Evolutionary conservation across 352 stramenopile genomes (phyloP).

Genomic region (Aphanomyces euteiches): DNA sequence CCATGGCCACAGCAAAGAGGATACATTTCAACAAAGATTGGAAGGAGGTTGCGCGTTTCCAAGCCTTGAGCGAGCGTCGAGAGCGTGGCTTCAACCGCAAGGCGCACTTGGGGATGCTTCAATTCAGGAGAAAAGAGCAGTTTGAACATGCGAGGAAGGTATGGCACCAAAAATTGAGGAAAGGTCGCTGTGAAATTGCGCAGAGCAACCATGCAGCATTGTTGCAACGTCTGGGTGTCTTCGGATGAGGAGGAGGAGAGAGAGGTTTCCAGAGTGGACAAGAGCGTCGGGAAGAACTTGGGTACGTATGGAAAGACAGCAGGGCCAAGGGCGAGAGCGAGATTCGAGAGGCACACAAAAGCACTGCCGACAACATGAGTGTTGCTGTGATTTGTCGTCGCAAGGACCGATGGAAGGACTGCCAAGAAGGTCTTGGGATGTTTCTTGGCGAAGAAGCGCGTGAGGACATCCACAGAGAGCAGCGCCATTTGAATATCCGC

Average conservation of each 20-base stretch:
- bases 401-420: conserved; percentile 67
- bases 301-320: conserved; percentile 76
- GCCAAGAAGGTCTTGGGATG: conserved; percentile 74
- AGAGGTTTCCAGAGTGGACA: conserved; percentile 51
- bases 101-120: conserved; percentile 12
- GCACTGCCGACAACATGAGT: conserved; percentile 76
- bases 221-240: conserved; percentile 48
- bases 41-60: conserved; percentile 70
- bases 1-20: conserved; percentile 49
- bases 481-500: conserved; percentile 76
- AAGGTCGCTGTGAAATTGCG: conserved; percentile 84
- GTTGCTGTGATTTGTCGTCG: conserved; percentile 57
- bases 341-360: conserved; percentile 77
- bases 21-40: conserved; percentile 62
- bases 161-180: conserved; percentile 73
- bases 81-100: conserved; percentile 59
- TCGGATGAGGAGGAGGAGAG: not conserved
- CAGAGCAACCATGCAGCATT: conserved; percentile 67
- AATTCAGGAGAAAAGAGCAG: conserved; percentile 48
- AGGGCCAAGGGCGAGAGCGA: conserved; percentile 60
- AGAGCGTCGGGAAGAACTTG: conserved; percentile 77
- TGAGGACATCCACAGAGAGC: conserved; percentile 79
- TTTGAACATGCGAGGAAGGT: conserved; percentile 61
- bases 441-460: conserved; percentile 65
- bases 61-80: conserved; percentile 65